Evolutionary conservation across 257 asterid species (phyloP).

Genomic region (Plantago major): DNA sequence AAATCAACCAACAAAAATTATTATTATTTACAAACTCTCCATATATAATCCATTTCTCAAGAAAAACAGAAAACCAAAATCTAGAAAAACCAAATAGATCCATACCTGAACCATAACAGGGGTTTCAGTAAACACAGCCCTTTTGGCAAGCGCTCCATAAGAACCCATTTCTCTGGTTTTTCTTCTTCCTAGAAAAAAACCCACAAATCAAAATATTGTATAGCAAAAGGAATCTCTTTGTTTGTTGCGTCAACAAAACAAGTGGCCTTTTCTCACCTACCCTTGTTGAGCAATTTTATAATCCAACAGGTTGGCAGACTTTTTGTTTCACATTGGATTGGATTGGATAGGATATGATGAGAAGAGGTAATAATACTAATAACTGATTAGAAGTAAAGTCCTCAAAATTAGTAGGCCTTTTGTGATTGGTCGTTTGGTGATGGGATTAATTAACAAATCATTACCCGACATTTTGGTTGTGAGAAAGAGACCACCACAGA

Average conservation of each 20-base stretch:
- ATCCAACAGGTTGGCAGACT: too few species aligned
- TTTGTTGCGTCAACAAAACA: not conserved
- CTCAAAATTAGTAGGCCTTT: not conserved
- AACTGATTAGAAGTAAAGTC: too few species aligned
- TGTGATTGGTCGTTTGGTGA: not conserved
- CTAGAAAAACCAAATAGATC: constrained; percentile 18
- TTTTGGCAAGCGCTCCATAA: constrained; percentile 61
- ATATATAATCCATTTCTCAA: constrained; percentile 6
- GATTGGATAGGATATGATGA: too few species aligned
- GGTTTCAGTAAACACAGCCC: constrained; percentile 74
- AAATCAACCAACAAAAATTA: constrained; percentile 12
- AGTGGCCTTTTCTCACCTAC: constrained; percentile 35
- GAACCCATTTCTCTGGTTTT: constrained; percentile 66
- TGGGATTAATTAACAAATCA: not conserved
- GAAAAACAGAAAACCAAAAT: constrained; percentile 11
- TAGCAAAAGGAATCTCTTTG: not conserved
- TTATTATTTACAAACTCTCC: constrained; percentile 15
- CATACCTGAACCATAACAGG: constrained; percentile 95
- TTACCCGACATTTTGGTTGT: not conserved
- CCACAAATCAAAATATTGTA: constrained; percentile 10
- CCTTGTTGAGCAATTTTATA: constrained; percentile 7
- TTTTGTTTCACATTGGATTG: too few species aligned
- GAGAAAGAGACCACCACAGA: not conserved
- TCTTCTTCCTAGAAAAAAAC: constrained; percentile 3
- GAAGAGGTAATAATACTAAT: too few species aligned